Evolutionary conservation across 2,329 filamentous ascomycete genomes (phyloP), one percentile per base, ranked within the genome.

Genomic region (Fusarium lateritium): DNA sequence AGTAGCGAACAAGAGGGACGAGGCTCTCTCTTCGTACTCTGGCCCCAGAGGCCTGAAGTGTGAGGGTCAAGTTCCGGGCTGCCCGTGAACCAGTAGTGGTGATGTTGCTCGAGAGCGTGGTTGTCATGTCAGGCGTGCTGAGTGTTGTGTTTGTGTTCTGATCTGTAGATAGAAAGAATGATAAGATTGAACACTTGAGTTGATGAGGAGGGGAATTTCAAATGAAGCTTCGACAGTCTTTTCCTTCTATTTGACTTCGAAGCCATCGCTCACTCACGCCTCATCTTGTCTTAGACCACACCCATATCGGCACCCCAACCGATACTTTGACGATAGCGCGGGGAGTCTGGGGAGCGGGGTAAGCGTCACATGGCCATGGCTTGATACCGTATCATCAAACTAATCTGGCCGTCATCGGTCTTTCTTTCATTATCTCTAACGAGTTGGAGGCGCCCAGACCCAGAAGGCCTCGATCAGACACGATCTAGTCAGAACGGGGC

Each of bases 321-420:
- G 66, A 69, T 45, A 50, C 44, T 15, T 19, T 45, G 19, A 26
- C 17, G 46, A 70, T 56, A 53, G 50, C 66, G 62, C 52, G 66
- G 62, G 59, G 65, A 67, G 42, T 62, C 61, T 64, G 50, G 57
- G 57, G 62, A 60, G 66, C 66, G 66, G 66, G 66, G 66, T 67
- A 70, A 34, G 6, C 17, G 40, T 69, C 66, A 69, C 66, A 69
- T 62, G 66, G 44, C 44, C 56, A 39, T 28, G 14, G 26, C 22
- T 17, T 33, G 34, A 45, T 40, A 50, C 31, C 24, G 40, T 54
- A 57, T 66, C 47, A 43, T 22, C 39, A 33, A 47, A 19, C 46
- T 49, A 59, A 67, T 38, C 5, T 38, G 31, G 46, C 49, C 44
- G 47, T 67, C 47, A 63, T 62, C 26, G 38, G 49, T 31, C 26